Evolutionary conservation across 2,329 filamentous ascomycete species (phyloP).

Genomic region (Triangularia verruculosa): DNA sequence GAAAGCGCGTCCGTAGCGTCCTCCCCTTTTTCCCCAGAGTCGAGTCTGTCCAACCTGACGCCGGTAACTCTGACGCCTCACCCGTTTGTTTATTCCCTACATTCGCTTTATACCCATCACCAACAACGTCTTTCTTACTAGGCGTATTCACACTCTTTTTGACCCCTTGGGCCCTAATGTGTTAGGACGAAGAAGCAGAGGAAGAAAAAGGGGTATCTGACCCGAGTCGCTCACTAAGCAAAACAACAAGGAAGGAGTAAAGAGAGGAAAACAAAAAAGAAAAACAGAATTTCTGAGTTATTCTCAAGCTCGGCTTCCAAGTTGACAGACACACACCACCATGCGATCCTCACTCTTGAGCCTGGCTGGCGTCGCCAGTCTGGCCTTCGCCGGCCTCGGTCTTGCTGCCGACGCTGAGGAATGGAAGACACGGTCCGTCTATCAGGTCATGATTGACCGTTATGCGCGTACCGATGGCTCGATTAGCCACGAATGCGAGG

Average conservation of each 20-base stretch:
- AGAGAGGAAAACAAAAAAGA: background rate
- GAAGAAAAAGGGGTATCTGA: slow-evolving; percentile 14
- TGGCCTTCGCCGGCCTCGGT: slow-evolving; percentile 27
- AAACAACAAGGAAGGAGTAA: background rate
- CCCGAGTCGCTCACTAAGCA: slow-evolving; percentile 25
- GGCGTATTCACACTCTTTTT: slow-evolving; percentile 21
- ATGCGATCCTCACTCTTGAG: slow-evolving; percentile 25
- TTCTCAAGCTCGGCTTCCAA: background rate
- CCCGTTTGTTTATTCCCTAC: background rate
- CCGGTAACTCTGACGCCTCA: background rate
- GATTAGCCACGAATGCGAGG: slow-evolving; percentile 43
- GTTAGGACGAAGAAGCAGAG: slow-evolving; percentile 7
- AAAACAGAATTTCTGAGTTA: slow-evolving; percentile 4
- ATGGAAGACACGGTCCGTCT: slow-evolving; percentile 56
- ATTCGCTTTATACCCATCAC: slow-evolving; percentile 4
- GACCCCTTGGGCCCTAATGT: slow-evolving; percentile 4
- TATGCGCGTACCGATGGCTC: slow-evolving; percentile 48
- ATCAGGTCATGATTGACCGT: slow-evolving; percentile 54
- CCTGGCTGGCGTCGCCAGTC: slow-evolving; percentile 23
- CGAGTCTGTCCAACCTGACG: slow-evolving; percentile 2
- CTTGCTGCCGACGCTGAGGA: slow-evolving; percentile 45
- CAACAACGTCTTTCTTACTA: background rate
- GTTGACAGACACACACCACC: slow-evolving; percentile 1
- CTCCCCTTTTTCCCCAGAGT: slow-evolving; percentile 5
- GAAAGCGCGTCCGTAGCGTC: background rate